phyloP scores from a whole-genome alignment of 352 stramenopile genomes.

The Blastocystis sp. region DNA sequence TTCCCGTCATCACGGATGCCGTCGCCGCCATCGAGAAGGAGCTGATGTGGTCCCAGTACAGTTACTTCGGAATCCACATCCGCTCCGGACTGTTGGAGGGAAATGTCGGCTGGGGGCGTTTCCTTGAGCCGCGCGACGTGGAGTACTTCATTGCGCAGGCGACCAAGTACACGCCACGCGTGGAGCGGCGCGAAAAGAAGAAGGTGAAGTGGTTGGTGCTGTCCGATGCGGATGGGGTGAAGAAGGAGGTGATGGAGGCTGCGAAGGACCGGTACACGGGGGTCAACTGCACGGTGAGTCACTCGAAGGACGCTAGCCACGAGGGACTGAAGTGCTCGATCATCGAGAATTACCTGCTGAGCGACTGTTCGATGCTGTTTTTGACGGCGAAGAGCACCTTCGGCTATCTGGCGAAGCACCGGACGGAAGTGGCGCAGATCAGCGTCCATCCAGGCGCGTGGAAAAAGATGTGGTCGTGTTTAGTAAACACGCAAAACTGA shows the following conservation, averaged over 20 bases:
- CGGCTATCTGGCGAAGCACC: constrained; percentile 58
- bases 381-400: constrained; percentile 46
- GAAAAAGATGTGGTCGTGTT: neutral
- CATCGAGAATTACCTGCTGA: constrained; percentile 62
- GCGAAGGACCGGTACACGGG: neutral
- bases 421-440: neutral
- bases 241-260: neutral
- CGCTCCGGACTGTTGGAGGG: constrained; percentile 36
- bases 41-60: neutral
- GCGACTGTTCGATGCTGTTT: constrained; percentile 41
- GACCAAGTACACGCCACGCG: neutral
- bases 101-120: constrained; percentile 60
- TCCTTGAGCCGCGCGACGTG: constrained; percentile 36
- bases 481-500: constrained; percentile 26
- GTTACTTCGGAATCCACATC: constrained; percentile 30
- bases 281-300: neutral
- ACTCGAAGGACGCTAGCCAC: neutral
- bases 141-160: constrained; percentile 18
- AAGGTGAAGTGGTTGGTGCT: constrained; percentile 41
- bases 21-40: constrained; percentile 2
- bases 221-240: constrained; percentile 8
- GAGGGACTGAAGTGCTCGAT: constrained; percentile 17
- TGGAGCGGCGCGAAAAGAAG: neutral
- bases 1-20: neutral
- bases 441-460: constrained; percentile 18